phyloP scores from a whole-genome alignment of 768 basidiomycete species.

The Trametes meyenii region DNA sequence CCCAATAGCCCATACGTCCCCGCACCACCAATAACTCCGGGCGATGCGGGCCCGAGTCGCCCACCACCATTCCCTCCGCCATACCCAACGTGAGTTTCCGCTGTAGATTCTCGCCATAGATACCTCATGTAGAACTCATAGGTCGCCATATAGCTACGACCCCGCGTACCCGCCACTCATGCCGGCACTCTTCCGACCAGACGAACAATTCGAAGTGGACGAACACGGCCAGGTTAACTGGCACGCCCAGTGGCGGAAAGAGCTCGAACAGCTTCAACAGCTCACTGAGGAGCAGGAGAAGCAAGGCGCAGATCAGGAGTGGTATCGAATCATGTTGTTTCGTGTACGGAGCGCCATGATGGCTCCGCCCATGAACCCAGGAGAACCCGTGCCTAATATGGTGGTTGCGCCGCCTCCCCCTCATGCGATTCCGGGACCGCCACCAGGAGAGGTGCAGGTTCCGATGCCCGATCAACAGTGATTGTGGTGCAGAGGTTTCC shows the following conservation, averaged over 20 bases:
- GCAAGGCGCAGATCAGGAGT: slow-evolving; percentile 77
- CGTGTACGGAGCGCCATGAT: slow-evolving; percentile 76
- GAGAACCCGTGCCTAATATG: slow-evolving; percentile 23
- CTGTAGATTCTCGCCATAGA: not conserved
- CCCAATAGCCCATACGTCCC: slow-evolving; percentile 58
- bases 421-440: slow-evolving; percentile 28
- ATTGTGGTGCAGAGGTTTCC: not conserved
- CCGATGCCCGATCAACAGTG: slow-evolving; percentile 21
- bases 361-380: slow-evolving; percentile 40
- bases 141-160: slow-evolving; percentile 56
- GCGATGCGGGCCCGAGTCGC: slow-evolving; percentile 63
- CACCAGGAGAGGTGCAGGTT: slow-evolving; percentile 25
- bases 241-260: slow-evolving; percentile 80
- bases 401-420: slow-evolving; percentile 20
- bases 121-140: not conserved
- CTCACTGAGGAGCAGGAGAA: slow-evolving; percentile 84
- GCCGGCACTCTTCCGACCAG: slow-evolving; percentile 61
- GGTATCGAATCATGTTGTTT: slow-evolving; percentile 85
- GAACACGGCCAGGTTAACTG: slow-evolving; percentile 82
- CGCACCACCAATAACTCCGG: slow-evolving; percentile 52
- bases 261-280: slow-evolving; percentile 73
- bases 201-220: slow-evolving; percentile 71
- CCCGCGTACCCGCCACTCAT: slow-evolving; percentile 67
- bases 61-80: slow-evolving; percentile 62
- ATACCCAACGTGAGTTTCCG: slow-evolving; percentile 49